phyloP scores from a whole-genome alignment of 225 moss, liverwort and hornwort species.

The Pleurozium schreberi region DNA sequence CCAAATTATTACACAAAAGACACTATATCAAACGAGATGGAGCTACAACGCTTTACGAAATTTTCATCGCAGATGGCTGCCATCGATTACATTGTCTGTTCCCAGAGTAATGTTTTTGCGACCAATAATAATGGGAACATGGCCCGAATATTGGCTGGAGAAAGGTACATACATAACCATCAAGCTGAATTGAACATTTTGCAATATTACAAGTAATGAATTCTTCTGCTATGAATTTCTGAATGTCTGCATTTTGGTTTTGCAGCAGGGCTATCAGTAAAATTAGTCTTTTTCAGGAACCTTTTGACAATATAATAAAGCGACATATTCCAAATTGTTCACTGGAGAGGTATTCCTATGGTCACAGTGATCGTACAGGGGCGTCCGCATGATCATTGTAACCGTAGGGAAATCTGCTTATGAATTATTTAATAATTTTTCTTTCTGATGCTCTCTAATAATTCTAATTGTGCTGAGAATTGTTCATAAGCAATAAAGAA shows the following conservation, averaged over 20 bases:
- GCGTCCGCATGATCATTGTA: background rate
- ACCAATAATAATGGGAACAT: conserved; percentile 98
- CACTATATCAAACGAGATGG: conserved; percentile 28
- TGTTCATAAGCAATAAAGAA: background rate
- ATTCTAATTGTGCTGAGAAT: background rate
- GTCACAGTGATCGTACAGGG: background rate
- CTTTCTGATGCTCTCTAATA: background rate
- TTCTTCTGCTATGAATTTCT: background rate
- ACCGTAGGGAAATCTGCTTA: background rate
- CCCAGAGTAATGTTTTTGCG: conserved; percentile 90
- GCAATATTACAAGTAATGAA: background rate
- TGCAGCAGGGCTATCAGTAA: background rate
- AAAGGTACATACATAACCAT: conserved; percentile 32
- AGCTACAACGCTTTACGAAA: conserved; percentile 41
- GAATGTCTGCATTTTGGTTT: background rate
- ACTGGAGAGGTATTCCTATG: background rate
- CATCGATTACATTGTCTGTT: conserved; percentile 98
- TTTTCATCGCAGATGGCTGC: conserved; percentile 95
- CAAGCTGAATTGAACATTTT: background rate
- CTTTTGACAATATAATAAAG: background rate
- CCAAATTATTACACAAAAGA: conserved; percentile 83
- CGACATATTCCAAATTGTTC: background rate
- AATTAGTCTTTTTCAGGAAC: background rate
- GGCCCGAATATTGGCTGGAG: conserved; percentile 92
- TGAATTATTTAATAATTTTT: background rate